phyloP scores from a whole-genome alignment of 805 yeast genomes.

The Saccharomyces eubayanus region DNA sequence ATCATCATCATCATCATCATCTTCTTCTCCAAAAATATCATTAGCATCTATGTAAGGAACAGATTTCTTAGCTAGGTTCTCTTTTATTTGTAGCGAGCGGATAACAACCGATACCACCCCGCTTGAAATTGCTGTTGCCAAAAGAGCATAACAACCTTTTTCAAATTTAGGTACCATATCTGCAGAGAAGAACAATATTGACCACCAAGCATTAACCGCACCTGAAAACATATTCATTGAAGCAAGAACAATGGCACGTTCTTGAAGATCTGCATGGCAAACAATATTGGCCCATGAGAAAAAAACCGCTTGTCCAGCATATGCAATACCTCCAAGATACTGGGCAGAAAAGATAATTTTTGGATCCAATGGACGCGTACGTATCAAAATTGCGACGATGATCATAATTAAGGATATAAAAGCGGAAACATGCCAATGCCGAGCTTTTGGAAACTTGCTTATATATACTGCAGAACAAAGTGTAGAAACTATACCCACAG shows the following conservation, averaged over 20 bases:
- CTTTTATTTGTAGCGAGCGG: slow-evolving; percentile 34
- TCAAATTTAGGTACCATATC: slow-evolving; percentile 42
- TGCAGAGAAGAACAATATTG: slow-evolving; percentile 45
- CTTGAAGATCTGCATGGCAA: slow-evolving; percentile 51
- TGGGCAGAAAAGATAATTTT: slow-evolving; percentile 44
- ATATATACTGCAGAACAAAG: slow-evolving; percentile 37
- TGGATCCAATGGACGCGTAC: slow-evolving; percentile 34
- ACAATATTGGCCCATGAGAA: slow-evolving; percentile 59
- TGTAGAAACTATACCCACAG: slow-evolving; percentile 42
- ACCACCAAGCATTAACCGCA: slow-evolving; percentile 62
- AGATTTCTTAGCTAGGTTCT: slow-evolving; percentile 6
- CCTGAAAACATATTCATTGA: slow-evolving; percentile 59
- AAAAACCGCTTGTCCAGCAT: slow-evolving; percentile 53
- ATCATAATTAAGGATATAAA: slow-evolving; percentile 37
- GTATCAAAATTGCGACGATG: slow-evolving; percentile 40
- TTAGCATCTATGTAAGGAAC: slow-evolving; percentile 24
- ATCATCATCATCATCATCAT: slow-evolving; percentile 14
- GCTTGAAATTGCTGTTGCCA: slow-evolving; percentile 42
- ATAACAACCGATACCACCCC: slow-evolving; percentile 36
- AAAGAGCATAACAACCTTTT: slow-evolving; percentile 50
- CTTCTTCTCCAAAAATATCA: slow-evolving; percentile 17
- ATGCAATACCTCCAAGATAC: slow-evolving; percentile 45
- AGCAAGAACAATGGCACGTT: slow-evolving; percentile 55
- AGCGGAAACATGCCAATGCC: slow-evolving; percentile 46
- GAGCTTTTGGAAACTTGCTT: slow-evolving; percentile 35